phyloP scores from a whole-genome alignment of 2,329 filamentous ascomycete species.

The Rhynchosporium agropyri region DNA sequence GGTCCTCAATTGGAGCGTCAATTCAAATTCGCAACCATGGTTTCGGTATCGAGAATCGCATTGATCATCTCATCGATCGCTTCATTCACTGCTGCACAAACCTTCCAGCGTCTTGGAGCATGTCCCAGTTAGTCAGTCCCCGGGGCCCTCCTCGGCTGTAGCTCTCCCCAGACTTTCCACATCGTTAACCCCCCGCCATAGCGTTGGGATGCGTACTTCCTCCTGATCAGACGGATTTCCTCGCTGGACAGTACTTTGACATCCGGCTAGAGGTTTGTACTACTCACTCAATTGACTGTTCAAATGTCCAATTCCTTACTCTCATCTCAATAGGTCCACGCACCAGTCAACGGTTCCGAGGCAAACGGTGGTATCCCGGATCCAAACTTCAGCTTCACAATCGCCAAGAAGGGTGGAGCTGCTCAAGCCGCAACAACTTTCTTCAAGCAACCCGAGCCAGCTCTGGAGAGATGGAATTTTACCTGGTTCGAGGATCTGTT shows the following conservation, averaged over 20 bases:
- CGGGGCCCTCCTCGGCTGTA: neutral
- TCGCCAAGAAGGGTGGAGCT: constrained; percentile 63
- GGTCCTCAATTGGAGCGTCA: constrained; percentile 4
- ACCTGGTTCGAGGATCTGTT: constrained; percentile 86
- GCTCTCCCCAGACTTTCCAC: constrained; percentile 14
- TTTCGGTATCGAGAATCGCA: constrained; percentile 36
- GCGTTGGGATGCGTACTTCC: constrained; percentile 62
- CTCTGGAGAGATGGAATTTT: constrained; percentile 80
- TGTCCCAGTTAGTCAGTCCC: constrained; percentile 47
- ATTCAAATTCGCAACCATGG: constrained; percentile 32
- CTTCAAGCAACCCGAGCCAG: constrained; percentile 70
- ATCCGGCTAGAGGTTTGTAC: constrained; percentile 66
- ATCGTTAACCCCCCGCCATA: constrained; percentile 20
- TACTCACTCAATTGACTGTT: neutral
- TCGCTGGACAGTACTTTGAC: constrained; percentile 83
- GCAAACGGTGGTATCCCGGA: constrained; percentile 70
- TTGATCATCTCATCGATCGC: constrained; percentile 45
- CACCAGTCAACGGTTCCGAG: constrained; percentile 79
- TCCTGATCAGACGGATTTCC: constrained; percentile 72
- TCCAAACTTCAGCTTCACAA: constrained; percentile 73
- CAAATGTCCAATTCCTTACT: neutral
- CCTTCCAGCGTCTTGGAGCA: constrained; percentile 60
- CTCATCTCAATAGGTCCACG: constrained; percentile 58
- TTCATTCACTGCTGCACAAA: constrained; percentile 54
- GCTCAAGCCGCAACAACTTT: constrained; percentile 62